Base-by-base conservation (phyloP, 495 filamentous ascomycete species). In the Sordaria brevicollis region DNA sequence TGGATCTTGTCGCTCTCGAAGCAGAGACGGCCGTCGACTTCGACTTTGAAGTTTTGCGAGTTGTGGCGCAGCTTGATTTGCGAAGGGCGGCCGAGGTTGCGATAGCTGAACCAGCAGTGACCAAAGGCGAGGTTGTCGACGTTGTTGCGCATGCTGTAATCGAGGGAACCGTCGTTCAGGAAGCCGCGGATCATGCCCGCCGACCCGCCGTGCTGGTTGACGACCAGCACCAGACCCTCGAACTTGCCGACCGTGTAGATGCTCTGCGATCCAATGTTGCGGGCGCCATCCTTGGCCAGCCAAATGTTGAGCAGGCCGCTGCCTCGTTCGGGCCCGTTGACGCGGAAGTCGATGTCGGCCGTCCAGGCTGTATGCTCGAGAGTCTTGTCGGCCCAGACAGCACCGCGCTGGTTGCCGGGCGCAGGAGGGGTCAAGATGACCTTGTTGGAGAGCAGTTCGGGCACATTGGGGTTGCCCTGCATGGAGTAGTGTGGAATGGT, bases 241-340 rank as follows among this genome's bases (percentile, higher is more conserved):
- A 94, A 97, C 43, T 85, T 84, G 33, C 86, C 88, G 33, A 90
- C 88, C 5, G 91, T 95, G 77, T 97, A 96, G 69, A 97, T 86
- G 77, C 91, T 94, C 19, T 87, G 84, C 5, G 89, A 84, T 66
- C 89, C 89, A 68, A 96, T 81, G 21, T 81, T 82, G 72, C 82
- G 78, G 72, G 86, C 81, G 62, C 92, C 92, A 67, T 92, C 87
- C 71, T 91, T 89, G 19, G 88, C 88, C 77, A 94, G 93, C 96
- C 96, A 99, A 72, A 99, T 82, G 76, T 97, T 92, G 70, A 99
- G 84, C 80, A 96, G 97, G 57, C 95, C 95, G 35, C 90, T 88
- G 36, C 88, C 92, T 74, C 92, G 84, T 79, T 98, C 95, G 15
- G 89, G 90, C 4, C 95, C 95, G 66, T 86, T 92, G 8, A 89